Base-by-base conservation (phyloP, 257 asterid species). In the Petunia axillaris region DNA sequence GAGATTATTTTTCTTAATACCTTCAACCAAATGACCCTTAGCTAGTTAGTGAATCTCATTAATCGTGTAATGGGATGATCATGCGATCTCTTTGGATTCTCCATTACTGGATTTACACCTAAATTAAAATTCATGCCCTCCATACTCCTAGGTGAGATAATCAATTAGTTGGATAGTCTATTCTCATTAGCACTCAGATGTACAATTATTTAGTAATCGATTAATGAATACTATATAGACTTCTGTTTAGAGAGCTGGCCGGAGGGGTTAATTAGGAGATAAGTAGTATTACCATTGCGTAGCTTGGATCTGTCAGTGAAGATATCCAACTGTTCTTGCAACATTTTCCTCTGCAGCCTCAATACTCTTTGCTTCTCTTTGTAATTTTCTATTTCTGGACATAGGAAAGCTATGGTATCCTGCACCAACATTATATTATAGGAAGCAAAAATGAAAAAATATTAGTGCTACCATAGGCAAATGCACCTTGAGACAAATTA, bases 251-350 rank as follows among this genome's bases (percentile, higher is more conserved):
- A 50, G 25, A 25, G 25, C 25, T 25, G 25, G 25, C 25, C 25
- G 25, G 25, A 25, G 25, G 25, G 25, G 25, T 25, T 25, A 25
- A 15, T 6, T 38, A 39, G 14, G 2, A 15, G 7, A 7, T 25
- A 9, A 64, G 2, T 25, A 14, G 15, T 6, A 3, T 35, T 79
- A 85, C 88, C 73, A 36, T 13, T 36, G 5, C 52, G 36, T 7
- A 41, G 54, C 14, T 46, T 57, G 11, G 84, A 57, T 4, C 39
- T 59, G 14, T 75, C 35, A 38, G 16, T 64, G 79, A 70, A n/a
- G 35, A 0, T 10, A 37, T 74, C 16, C 8, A 82, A 37, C 9
- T 44, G 62, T 67, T 75, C 64, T 64, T 78, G 82, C 81, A 87
- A 38, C 7, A 13, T 6, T 2, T 64, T 10, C 2, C 79, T 82